Base-by-base conservation (phyloP, 1,139 yeast species). In the Geotrichum reessii region DNA sequence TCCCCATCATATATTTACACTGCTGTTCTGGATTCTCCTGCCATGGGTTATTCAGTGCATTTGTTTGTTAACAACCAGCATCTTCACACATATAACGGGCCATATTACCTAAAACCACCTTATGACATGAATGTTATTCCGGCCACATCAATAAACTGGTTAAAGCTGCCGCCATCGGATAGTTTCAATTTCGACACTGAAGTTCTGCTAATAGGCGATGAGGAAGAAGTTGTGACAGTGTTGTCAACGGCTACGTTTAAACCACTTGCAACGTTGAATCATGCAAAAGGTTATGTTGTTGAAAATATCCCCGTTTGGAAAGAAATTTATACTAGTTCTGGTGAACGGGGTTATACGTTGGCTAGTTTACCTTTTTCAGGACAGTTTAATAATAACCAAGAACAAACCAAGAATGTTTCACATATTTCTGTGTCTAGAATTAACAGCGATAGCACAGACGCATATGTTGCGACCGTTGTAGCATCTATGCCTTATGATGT, bases 11-110 rank as follows among this genome's bases (percentile, higher is more conserved):
- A 67, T 2, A 50, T 60, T 22, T 66, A 61, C 53, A 58, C 67
- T n/a, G 70, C 70, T 3, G 64, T 65, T 7, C 56, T 63, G 4
- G 72, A 69, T 37, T 63, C 61, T 21, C 66, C 68, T 11, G 65
- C 62, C 4, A 54, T 63, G 22, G 71, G 71, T 6, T 66, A 64
- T 55, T 58, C 63, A 11, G 69, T 67, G 11, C 57, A 59, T 21
- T 42, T 68, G 8, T 67, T 64, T 62, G 58, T 63, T 0, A 57
- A 60, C 2, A 64, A 60, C 22, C 58, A 63, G 9, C 59, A 57
- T 8, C 42, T 65, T 1, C 57, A 62, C 28, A 57, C 56, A 8
- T 64, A 64, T 47, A 40, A 58, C 31, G 66, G 67, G 8, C 63
- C 63, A 2, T 49, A 46, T 22, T 37, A 52, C 31, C 50, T 56